phyloP scores from a whole-genome alignment of 148 eudicot species.

The Pharnaceum exiguum region DNA sequence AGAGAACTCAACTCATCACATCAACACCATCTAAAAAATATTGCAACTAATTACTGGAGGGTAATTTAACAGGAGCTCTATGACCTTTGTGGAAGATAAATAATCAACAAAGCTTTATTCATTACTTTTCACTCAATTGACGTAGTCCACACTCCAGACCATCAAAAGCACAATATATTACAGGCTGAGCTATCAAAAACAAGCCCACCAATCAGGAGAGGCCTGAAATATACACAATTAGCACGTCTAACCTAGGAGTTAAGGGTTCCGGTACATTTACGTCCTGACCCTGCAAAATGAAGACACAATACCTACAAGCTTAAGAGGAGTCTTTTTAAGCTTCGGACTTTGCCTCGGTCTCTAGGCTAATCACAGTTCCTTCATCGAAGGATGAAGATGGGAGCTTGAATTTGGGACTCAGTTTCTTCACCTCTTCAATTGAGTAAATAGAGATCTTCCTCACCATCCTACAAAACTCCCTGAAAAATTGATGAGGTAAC shows the following conservation, averaged over 20 bases:
- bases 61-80: neutral
- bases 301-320: slow-evolving; percentile 8
- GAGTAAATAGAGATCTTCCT: slow-evolving; percentile 65
- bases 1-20: too few relatives aligned
- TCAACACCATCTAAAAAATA: too few relatives aligned
- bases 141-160: slow-evolving; percentile 6
- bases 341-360: slow-evolving; percentile 41
- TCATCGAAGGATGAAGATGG: slow-evolving; percentile 38
- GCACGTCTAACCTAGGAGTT: slow-evolving; percentile 6
- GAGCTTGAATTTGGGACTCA: slow-evolving; percentile 41
- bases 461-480: slow-evolving; percentile 83
- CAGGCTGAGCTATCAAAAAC: slow-evolving; percentile 20
- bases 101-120: neutral
- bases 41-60: too few relatives aligned
- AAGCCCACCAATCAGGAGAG: slow-evolving; percentile 12
- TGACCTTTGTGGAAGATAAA: neutral
- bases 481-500: slow-evolving; percentile 9
- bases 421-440: slow-evolving; percentile 73
- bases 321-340: slow-evolving; percentile 14
- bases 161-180: slow-evolving; percentile 18
- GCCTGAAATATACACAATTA: slow-evolving; percentile 21
- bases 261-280: slow-evolving; percentile 3
- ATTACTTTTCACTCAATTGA: too few relatives aligned
- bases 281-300: slow-evolving; percentile 12
- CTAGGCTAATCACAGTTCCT: slow-evolving; percentile 32